phyloP scores from a whole-genome alignment of 1,139 yeast genomes.

The Oligophagozyma castellii region DNA sequence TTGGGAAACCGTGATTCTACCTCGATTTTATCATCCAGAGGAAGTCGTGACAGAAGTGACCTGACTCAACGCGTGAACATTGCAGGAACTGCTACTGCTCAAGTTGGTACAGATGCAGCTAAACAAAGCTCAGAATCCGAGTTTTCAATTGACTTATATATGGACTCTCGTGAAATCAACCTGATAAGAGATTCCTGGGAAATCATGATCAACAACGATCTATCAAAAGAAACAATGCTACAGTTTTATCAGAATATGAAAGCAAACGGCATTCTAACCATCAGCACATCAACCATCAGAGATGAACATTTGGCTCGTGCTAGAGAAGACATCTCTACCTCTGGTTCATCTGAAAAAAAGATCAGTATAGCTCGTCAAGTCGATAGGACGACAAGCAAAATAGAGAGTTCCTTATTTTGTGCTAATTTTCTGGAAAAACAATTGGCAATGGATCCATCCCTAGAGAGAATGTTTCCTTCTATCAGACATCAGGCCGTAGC shows the following conservation, averaged over 20 bases:
- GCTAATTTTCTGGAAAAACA: slow-evolving; percentile 35
- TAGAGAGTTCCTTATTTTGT: slow-evolving; percentile 7
- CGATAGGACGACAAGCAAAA: slow-evolving; percentile 32
- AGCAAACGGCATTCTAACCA: slow-evolving; percentile 1
- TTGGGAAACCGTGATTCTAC: too few species aligned
- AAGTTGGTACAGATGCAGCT: background rate
- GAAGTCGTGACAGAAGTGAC: too few species aligned
- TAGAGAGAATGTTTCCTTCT: slow-evolving; percentile 48
- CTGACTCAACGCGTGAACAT: too few species aligned
- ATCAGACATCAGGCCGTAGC: slow-evolving; percentile 62
- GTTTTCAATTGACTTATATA: slow-evolving; percentile 12
- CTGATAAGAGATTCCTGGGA: slow-evolving; percentile 30
- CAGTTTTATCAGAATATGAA: slow-evolving; percentile 7
- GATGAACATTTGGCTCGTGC: slow-evolving; percentile 1
- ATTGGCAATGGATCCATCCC: slow-evolving; percentile 37
- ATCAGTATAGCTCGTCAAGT: slow-evolving; percentile 29
- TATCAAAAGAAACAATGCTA: slow-evolving; percentile 5
- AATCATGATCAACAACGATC: slow-evolving; percentile 23
- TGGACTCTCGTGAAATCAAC: slow-evolving; percentile 27
- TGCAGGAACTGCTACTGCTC: too few species aligned
- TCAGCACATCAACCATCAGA: slow-evolving; percentile 1
- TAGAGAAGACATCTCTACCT: background rate
- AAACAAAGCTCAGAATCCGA: background rate
- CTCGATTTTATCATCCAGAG: too few species aligned
- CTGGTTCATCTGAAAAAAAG: slow-evolving; percentile 2